A percentile compares a stretch with the other conserved stretches of the same genome.
Conservation (phyloP, 345 rosid genomes). For the Ceriops zippeliana region DNA sequence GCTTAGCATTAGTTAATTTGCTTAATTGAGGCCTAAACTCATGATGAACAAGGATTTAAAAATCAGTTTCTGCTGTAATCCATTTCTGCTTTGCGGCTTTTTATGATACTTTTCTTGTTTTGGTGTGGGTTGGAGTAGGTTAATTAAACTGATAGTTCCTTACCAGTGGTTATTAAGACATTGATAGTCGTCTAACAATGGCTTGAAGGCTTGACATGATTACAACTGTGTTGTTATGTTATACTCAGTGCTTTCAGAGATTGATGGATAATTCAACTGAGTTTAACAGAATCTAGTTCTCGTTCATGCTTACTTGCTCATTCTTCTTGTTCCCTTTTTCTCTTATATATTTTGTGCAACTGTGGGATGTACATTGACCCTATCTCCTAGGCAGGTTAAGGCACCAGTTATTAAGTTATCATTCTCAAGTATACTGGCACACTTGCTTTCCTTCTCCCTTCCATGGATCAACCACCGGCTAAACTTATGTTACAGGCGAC, state of each 20-base stretch:
- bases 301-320: neutral
- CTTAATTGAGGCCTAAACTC: neutral
- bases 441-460: no score
- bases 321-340: slow-evolving; percentile 4
- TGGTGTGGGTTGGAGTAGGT: neutral
- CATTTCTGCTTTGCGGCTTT: neutral
- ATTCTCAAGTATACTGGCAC: neutral
- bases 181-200: neutral
- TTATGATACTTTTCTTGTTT: no score
- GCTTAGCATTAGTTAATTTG: neutral
- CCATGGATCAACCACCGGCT: neutral
- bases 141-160: neutral
- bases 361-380: neutral
- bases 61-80: neutral
- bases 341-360: no score
- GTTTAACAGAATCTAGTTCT: neutral
- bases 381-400: neutral
- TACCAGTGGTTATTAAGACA: neutral
- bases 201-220: no score
- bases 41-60: neutral
- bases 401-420: neutral
- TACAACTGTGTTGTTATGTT: neutral
- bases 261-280: neutral
- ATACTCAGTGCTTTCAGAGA: neutral
- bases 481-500: neutral